These are phyloP conservation scores for Poterioochromonas sp. DNA, from an alignment of 352 stramenopile genomes.

Conservation along the genomic window DNA sequence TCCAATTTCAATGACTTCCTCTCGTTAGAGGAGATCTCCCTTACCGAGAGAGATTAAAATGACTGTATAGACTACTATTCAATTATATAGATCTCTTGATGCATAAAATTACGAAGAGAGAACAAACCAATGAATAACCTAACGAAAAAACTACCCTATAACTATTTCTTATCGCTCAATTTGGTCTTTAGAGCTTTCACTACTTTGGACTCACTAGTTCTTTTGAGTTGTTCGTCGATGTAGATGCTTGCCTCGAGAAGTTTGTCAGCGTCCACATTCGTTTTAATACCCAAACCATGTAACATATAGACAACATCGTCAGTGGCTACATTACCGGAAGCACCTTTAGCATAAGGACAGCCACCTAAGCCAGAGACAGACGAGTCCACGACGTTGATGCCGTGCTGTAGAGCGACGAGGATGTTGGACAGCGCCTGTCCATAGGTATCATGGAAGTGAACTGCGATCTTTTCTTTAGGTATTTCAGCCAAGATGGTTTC, in stretches of 20 bases:
- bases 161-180: too few species aligned
- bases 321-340: conserved; percentile 89
- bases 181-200: not conserved
- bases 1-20: too few species aligned
- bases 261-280: conserved; percentile 79
- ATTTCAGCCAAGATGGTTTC: conserved; percentile 26
- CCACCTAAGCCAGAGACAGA: conserved; percentile 87
- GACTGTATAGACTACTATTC: too few species aligned
- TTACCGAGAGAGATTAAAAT: too few species aligned
- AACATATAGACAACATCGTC: conserved; percentile 97
- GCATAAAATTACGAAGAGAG: too few species aligned
- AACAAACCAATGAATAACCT: too few species aligned
- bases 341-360: conserved; percentile 88
- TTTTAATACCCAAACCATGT: conserved; percentile 82
- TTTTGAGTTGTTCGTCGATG: conserved; percentile 48
- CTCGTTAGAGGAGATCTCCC: too few species aligned
- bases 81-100: too few species aligned
- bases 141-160: too few species aligned
- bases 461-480: conserved; percentile 55
- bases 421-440: conserved; percentile 90
- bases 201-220: not conserved
- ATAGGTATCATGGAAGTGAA: conserved; percentile 96
- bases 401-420: conserved; percentile 63
- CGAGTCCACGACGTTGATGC: conserved; percentile 81
- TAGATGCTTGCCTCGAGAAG: conserved; percentile 75